Conservation (phyloP, 805 yeast species). For the Priceomyces melissophilus region DNA sequence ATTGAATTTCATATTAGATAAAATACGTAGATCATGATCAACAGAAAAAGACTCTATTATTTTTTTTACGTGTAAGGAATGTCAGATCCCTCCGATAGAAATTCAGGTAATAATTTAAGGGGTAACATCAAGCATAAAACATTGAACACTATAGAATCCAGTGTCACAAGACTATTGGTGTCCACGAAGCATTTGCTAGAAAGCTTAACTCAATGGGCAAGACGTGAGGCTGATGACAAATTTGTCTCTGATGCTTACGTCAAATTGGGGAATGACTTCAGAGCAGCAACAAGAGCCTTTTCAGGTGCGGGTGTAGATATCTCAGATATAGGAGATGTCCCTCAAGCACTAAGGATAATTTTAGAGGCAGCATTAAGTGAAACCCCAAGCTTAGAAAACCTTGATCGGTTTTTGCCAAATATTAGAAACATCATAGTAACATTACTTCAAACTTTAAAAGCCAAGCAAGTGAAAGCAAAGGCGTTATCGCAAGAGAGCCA, state of each 20-base stretch:
- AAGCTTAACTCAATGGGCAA: slow-evolving; percentile 86
- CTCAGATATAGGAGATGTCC: slow-evolving; percentile 86
- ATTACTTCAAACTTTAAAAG: slow-evolving; percentile 72
- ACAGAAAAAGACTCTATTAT: too few species aligned
- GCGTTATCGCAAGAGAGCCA: slow-evolving; percentile 23
- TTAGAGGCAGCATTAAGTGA: slow-evolving; percentile 84
- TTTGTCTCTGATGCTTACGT: slow-evolving; percentile 91
- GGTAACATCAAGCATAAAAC: slow-evolving; percentile 18
- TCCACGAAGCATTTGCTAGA: slow-evolving; percentile 89
- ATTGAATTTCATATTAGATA: too few species aligned
- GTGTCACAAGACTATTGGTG: slow-evolving; percentile 74
- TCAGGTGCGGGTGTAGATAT: slow-evolving; percentile 75
- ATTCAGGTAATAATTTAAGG: too few species aligned
- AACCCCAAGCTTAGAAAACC: slow-evolving; percentile 75
- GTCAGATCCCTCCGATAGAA: too few species aligned
- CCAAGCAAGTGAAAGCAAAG: slow-evolving; percentile 64
- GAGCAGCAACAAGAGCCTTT: slow-evolving; percentile 79
- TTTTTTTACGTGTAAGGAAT: too few species aligned
- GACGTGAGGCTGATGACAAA: slow-evolving; percentile 69
- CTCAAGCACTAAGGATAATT: slow-evolving; percentile 71
- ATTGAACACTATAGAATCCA: slow-evolving; percentile 61
- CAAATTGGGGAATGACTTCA: slow-evolving; percentile 88
- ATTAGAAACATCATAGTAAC: slow-evolving; percentile 84
- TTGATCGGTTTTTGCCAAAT: slow-evolving; percentile 77
- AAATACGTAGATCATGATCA: too few species aligned